Percentiles rank a stretch among this genome's conserved stretches.
phyloP scores from a whole-genome alignment of 495 filamentous ascomycete genomes.

The Parathielavia hyrcaniae region DNA sequence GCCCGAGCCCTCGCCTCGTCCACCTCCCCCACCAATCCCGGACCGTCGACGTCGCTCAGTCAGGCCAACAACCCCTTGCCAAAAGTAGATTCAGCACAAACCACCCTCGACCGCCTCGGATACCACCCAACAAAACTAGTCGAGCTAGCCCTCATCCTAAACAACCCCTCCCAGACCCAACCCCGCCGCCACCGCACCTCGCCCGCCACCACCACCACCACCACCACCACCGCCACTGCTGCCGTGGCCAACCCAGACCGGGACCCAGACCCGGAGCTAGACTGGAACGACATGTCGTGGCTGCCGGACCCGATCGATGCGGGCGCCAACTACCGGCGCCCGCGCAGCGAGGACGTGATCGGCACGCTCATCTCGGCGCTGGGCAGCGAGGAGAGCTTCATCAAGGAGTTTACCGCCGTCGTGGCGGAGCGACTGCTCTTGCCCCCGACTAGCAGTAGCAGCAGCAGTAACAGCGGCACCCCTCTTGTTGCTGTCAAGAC shows the following conservation, averaged over 20 bases:
- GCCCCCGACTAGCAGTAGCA: not conserved
- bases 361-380: constrained; percentile 81
- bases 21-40: not conserved
- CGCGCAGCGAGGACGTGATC: constrained; percentile 87
- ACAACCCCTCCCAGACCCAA: constrained; percentile 48
- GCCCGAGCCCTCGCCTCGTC: constrained; percentile 5
- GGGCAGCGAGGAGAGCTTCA: constrained; percentile 80
- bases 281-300: constrained; percentile 90
- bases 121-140: constrained; percentile 43
- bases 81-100: not conserved
- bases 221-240: constrained; percentile 36
- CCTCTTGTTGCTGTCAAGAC: constrained; percentile 18
- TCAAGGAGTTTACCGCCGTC: constrained; percentile 84
- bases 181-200: not conserved
- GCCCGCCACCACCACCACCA: constrained; percentile 40
- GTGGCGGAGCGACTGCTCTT: constrained; percentile 71
- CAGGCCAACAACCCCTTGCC: not conserved
- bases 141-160: constrained; percentile 71
- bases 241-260: constrained; percentile 27
- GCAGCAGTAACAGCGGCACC: not conserved
- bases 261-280: constrained; percentile 55
- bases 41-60: too few species aligned
- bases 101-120: not conserved
- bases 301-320: constrained; percentile 88
- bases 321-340: constrained; percentile 80